These are phyloP conservation scores for Emmonsia crescens DNA, from an alignment of 2,329 filamentous ascomycete species.

Conservation along the genomic window DNA sequence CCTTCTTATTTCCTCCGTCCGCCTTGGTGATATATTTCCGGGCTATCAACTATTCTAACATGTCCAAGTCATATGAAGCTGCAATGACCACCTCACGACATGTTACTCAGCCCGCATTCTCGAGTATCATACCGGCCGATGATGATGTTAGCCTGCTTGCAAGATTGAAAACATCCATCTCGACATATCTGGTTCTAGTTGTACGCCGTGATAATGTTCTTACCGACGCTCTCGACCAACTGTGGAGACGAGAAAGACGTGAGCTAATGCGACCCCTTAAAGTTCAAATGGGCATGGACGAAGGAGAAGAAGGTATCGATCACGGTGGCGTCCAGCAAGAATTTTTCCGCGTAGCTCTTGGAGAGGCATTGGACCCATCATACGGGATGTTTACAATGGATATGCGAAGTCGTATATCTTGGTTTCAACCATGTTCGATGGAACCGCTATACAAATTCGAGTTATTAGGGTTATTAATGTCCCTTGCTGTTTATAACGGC, in stretches of 20 bases:
- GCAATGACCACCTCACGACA: constrained; percentile 42
- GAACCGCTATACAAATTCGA: constrained; percentile 87
- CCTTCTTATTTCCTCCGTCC: constrained; percentile 65
- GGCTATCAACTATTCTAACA: constrained; percentile 73
- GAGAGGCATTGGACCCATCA: constrained; percentile 64
- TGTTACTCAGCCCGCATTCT: constrained; percentile 35
- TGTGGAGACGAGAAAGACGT: constrained; percentile 75
- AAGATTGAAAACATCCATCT: constrained; percentile 54
- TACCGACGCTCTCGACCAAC: constrained; percentile 67
- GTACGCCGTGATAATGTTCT: constrained; percentile 58
- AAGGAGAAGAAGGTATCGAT: constrained; percentile 80
- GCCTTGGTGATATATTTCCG: constrained; percentile 75
- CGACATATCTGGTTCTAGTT: constrained; percentile 60
- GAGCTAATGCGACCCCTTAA: constrained; percentile 80
- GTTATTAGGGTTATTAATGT: constrained; percentile 76
- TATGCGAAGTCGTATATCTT: constrained; percentile 63
- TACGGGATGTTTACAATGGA: constrained; percentile 74
- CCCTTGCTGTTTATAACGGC: constrained; percentile 85
- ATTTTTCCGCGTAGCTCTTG: constrained; percentile 78
- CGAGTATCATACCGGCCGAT: constrained; percentile 33
- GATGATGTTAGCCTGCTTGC: constrained; percentile 53
- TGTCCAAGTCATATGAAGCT: constrained; percentile 69
- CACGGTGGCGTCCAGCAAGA: constrained; percentile 94
- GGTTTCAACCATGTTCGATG: constrained; percentile 74
- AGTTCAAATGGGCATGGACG: constrained; percentile 70